Base-by-base conservation (phyloP, 2,329 filamentous ascomycete genomes). In the Calonectria pauciramosa region DNA sequence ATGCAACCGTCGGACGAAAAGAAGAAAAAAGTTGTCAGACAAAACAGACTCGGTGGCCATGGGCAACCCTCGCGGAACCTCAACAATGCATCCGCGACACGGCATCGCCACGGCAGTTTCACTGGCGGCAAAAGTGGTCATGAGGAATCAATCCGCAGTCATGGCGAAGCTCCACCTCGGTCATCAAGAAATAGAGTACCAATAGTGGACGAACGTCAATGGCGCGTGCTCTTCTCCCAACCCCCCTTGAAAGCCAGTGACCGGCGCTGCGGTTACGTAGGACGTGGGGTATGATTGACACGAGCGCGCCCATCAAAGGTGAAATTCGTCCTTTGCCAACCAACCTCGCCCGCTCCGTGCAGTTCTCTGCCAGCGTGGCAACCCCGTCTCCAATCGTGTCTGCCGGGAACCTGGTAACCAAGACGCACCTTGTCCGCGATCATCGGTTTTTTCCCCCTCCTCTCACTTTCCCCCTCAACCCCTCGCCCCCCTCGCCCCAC, bases 321-420 rank as follows among this genome's bases (percentile, higher is more conserved):
- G 47, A 49, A n/a, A 64, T 64, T 56, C 64, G 36, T 23, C 14
- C 16, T 36, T 32, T 36, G 49, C 64, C 64, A 67, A 34, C 59
- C 68, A 65, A 63, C 32, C 52, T 54, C 59, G 44, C 64, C 28
- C 51, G 44, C 52, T 59, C 34, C 41, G 16, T 52, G 51, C 44
- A 38, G 51, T 51, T 71, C 23, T 38, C 49, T 30, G 69, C 63
- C 63, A 70, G 70, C 79, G 79, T 80, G 79, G 77, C 79, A 76
- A 59, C 26, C 60, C 23, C 41, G 23, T 52, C 59, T 69, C 77
- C 78, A 80, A 75, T 78, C 71, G 74, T 28, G 59, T 49, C 38
- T 13, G 67, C 23, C 52, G 69, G 68, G 41, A 67, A 20, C 41
- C 14, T 59, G 34, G 56, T 23, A 36, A 64, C 52, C 51, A 51